A percentile compares a stretch with the other conserved stretches of the same genome.
Conservation (phyloP, 2,329 filamentous ascomycete species). For the Fusarium lateritium region DNA sequence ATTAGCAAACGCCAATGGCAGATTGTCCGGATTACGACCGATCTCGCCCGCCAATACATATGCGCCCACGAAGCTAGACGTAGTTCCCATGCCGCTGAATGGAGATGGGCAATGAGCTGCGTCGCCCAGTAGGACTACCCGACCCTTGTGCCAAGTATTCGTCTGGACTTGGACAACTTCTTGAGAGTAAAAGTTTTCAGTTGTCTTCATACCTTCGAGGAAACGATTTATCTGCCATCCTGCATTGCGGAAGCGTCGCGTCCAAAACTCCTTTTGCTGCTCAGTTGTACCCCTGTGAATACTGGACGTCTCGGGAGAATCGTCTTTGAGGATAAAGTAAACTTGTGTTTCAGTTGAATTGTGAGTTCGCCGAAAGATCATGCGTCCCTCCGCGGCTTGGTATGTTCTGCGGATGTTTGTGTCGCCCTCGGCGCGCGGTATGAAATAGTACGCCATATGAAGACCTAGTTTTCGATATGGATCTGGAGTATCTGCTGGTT, state of each 20-base stretch:
- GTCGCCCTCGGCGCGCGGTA: constrained; percentile 25
- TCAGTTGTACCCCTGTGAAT: constrained; percentile 19
- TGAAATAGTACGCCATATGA: constrained; percentile 42
- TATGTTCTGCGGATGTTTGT: constrained; percentile 34
- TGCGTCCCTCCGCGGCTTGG: constrained; percentile 14
- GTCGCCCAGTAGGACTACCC: constrained; percentile 22
- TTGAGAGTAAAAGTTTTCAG: constrained; percentile 37
- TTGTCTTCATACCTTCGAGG: constrained; percentile 27
- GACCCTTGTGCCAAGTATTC: constrained; percentile 19
- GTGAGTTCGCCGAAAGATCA: constrained; percentile 38
- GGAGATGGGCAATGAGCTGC: constrained; percentile 34
- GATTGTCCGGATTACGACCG: constrained; percentile 13
- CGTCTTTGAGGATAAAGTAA: constrained; percentile 32
- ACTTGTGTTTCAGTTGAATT: constrained; percentile 36
- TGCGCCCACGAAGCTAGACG: constrained; percentile 26
- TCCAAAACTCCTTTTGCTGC: constrained; percentile 38
- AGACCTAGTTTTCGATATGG: constrained; percentile 40
- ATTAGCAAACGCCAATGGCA: constrained; percentile 25
- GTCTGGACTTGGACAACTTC: constrained; percentile 33
- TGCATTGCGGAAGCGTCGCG: constrained; percentile 10
- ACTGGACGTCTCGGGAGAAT: constrained; percentile 11
- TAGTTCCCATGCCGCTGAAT: constrained; percentile 38
- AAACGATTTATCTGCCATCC: constrained; percentile 33
- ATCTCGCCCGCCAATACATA: constrained; percentile 38
- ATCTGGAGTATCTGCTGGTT: not conserved